These are phyloP conservation scores for Klebsormidium nitens DNA, from an alignment of 139 green algal species.

Conservation along the genomic window DNA sequence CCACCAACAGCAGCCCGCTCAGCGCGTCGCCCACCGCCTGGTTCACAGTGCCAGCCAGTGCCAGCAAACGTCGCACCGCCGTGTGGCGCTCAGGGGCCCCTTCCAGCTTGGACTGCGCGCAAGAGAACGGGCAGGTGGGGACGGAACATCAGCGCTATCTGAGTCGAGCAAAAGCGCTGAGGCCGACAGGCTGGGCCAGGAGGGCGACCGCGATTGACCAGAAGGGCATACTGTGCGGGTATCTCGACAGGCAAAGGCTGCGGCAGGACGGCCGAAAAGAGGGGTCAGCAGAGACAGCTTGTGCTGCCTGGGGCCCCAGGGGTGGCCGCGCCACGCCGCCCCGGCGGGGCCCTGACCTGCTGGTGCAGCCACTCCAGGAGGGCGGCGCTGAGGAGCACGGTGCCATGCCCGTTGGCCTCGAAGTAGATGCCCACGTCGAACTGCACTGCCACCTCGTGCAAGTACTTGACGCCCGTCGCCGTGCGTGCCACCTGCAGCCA, in stretches of 20 bases:
- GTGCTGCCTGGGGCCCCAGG: background rate
- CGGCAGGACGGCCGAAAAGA: too few species aligned
- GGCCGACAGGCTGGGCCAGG: too few species aligned
- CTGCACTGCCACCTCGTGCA: slow-evolving; percentile 46
- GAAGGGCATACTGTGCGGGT: too few species aligned
- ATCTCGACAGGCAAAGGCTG: too few species aligned
- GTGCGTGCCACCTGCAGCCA: slow-evolving; percentile 44
- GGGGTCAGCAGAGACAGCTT: too few species aligned
- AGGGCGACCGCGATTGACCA: too few species aligned
- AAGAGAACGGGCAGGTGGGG: too few species aligned
- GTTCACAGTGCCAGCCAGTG: slow-evolving; percentile 63
- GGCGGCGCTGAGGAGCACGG: slow-evolving; percentile 70
- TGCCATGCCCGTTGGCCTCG: slow-evolving; percentile 97
- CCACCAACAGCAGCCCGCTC: slow-evolving; percentile 79
- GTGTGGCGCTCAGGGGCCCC: too few species aligned
- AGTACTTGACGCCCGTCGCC: slow-evolving; percentile 89
- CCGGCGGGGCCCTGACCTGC: slow-evolving; percentile 29
- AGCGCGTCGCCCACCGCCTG: slow-evolving; percentile 85
- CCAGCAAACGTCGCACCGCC: slow-evolving; percentile 12
- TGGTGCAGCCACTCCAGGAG: slow-evolving; percentile 52
- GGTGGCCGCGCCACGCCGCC: background rate
- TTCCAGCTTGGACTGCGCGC: background rate
- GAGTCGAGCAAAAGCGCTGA: too few species aligned
- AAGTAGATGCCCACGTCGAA: slow-evolving; percentile 97
- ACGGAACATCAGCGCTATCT: too few species aligned